Conservation (phyloP, 345 rosid species). For the Cardamine resedifolia region DNA sequence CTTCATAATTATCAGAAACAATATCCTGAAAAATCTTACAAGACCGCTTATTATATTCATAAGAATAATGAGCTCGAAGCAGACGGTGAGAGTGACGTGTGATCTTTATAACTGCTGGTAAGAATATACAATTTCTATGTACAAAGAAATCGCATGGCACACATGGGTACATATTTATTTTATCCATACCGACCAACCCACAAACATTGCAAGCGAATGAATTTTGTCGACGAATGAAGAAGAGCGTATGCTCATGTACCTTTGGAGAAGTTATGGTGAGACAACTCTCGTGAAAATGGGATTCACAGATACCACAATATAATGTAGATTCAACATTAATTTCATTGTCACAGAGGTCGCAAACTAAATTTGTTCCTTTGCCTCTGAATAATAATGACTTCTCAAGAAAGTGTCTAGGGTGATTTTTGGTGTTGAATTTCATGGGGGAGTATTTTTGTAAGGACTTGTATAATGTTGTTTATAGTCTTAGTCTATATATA, state of each 20-base stretch:
- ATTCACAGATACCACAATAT: background rate
- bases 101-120: constrained; percentile 3
- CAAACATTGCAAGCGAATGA: background rate
- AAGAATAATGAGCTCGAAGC: background rate
- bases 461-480: background rate
- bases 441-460: background rate
- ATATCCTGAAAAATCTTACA: too few relatives aligned
- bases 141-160: constrained; percentile 11
- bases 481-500: too few relatives aligned
- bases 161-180: background rate
- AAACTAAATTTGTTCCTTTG: background rate
- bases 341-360: background rate
- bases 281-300: background rate
- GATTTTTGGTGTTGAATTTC: background rate
- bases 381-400: background rate
- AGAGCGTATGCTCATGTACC: constrained; percentile 6
- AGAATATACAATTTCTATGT: background rate
- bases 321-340: background rate
- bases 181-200: background rate
- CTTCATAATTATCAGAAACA: too few relatives aligned
- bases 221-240: background rate
- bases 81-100: background rate
- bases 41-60: too few relatives aligned
- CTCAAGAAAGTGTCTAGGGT: background rate
- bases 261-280: background rate